Base-by-base conservation (phyloP, 2,329 filamentous ascomycete species). In the Lachnellula arida region DNA sequence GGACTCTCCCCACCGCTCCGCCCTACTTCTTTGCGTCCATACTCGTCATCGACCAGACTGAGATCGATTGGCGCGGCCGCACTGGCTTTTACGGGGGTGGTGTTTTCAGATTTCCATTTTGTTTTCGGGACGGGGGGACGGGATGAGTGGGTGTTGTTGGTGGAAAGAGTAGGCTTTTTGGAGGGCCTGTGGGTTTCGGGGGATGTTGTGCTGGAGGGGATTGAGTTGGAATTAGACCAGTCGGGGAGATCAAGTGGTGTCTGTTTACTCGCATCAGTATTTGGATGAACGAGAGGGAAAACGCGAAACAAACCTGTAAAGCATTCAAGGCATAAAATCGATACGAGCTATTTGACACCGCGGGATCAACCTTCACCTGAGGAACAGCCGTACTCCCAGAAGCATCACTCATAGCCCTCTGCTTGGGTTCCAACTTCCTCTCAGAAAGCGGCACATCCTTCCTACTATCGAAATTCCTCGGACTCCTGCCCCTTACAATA, bases 401-500 rank as follows among this genome's bases (percentile, higher is more conserved):
- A 39, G 54, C 34, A 56, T 64, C 64, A 59, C 60, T 68, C 56
- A 59, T 60, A 32, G 61, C 63, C 51, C 62, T 65, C 43, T 59
- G 53, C 51, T 69, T 68, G 4, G 60, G 46, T 23, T 70, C 68
- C 5, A 60, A 19, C 49, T 68, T 70, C 55, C 58, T 63, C 54
- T 70, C 68, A 56, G 55, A 67, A 49, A 96, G 75, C 1, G 89
- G 88, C 51, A 93, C 82, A 67, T 96, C 91, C 69, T 94, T 95
- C 57, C 89, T 82, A 53, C 89, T 91, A 67, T 96, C 91, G 70
- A 97, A 97, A 68, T 97, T 97, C 54, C 93, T 81, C 0, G 93
- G 93, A 69, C 91, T 97, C 56, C 93, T 84, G 35, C 93, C 93
- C 55, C 93, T 87, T 37, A 97, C 93, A 64, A 97, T 96, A 55